Evolutionary conservation across 768 basidiomycete species (phyloP).

Genomic region (Leucosporidium creatinivorum): DNA sequence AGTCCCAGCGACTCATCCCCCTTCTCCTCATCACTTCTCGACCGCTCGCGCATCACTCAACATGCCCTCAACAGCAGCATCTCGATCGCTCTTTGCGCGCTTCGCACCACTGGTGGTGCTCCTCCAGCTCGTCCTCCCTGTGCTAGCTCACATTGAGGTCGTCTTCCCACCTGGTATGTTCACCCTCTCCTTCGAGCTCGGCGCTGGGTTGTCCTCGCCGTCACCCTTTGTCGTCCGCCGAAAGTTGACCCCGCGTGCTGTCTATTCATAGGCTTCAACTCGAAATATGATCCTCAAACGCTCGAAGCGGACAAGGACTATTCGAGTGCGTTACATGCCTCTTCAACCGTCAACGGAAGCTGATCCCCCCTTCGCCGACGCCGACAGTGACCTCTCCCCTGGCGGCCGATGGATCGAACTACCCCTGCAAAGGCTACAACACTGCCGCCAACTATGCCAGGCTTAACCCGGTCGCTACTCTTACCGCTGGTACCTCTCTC

Average conservation of each 20-base stretch:
- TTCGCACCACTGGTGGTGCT: too few species aligned
- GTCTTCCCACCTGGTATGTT: not conserved
- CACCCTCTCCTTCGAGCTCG: not conserved
- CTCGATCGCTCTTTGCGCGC: too few species aligned
- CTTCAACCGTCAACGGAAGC: too few species aligned
- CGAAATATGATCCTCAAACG: slow-evolving; percentile 35
- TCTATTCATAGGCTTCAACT: slow-evolving; percentile 8
- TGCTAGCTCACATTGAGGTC: not conserved
- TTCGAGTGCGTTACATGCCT: slow-evolving; percentile 12
- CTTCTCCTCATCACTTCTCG: too few species aligned
- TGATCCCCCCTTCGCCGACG: too few species aligned
- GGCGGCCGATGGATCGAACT: slow-evolving; percentile 17
- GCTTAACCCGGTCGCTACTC: slow-evolving; percentile 38
- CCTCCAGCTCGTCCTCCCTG: too few species aligned
- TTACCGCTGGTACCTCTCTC: slow-evolving; percentile 39
- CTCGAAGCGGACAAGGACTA: slow-evolving; percentile 40
- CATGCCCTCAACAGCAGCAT: too few species aligned
- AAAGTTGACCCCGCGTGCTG: not conserved
- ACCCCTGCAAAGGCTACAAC: slow-evolving; percentile 40
- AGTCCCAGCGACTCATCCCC: too few species aligned
- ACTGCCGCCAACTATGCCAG: not conserved
- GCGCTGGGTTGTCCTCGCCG: too few species aligned
- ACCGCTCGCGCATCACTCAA: too few species aligned
- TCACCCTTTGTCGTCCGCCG: not conserved
- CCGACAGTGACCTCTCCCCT: too few species aligned